Conservation (phyloP, 371 early-diverging fungal genomes). For the Saksenaea vasiformis region DNA sequence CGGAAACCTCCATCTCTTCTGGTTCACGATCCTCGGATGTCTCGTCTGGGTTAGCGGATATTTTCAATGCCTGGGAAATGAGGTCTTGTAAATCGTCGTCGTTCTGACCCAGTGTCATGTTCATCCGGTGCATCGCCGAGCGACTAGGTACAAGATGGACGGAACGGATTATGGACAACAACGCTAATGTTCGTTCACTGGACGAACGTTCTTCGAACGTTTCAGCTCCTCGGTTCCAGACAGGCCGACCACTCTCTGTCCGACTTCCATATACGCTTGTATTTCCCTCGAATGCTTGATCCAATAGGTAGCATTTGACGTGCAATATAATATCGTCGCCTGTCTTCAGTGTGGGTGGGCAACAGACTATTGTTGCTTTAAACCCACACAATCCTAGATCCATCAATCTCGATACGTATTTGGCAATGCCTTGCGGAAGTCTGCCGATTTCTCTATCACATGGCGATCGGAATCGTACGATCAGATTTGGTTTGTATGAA, state of each 20-base stretch:
- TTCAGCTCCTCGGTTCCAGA: constrained; percentile 28
- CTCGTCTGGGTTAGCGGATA: neutral
- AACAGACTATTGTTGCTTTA: constrained; percentile 44
- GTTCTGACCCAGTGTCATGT: constrained; percentile 12
- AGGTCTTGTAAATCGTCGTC: constrained; percentile 28
- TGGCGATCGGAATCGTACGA: constrained; percentile 53
- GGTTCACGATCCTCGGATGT: constrained; percentile 8
- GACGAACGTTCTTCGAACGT: constrained; percentile 27
- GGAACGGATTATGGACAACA: constrained; percentile 43
- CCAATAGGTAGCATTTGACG: constrained; percentile 43
- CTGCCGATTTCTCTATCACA: constrained; percentile 49
- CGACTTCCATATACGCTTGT: neutral
- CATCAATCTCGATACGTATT: constrained; percentile 49
- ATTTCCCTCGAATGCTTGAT: constrained; percentile 26
- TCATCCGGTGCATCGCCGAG: constrained; percentile 34
- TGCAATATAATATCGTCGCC: constrained; percentile 57
- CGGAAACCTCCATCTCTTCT: constrained; percentile 54
- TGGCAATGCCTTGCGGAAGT: constrained; percentile 41
- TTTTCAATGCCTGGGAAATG: constrained; percentile 27
- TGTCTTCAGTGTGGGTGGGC: constrained; percentile 33
- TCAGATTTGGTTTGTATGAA: constrained; percentile 38
- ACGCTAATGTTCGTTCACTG: constrained; percentile 43
- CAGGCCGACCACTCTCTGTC: neutral
- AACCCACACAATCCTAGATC: constrained; percentile 53
- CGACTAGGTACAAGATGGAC: constrained; percentile 40